A percentile compares a stretch with the other conserved stretches of the same genome.
These are phyloP conservation scores for Saccharomycopsis fermentans DNA, from an alignment of 805 yeast genomes.

Conservation along the genomic window DNA sequence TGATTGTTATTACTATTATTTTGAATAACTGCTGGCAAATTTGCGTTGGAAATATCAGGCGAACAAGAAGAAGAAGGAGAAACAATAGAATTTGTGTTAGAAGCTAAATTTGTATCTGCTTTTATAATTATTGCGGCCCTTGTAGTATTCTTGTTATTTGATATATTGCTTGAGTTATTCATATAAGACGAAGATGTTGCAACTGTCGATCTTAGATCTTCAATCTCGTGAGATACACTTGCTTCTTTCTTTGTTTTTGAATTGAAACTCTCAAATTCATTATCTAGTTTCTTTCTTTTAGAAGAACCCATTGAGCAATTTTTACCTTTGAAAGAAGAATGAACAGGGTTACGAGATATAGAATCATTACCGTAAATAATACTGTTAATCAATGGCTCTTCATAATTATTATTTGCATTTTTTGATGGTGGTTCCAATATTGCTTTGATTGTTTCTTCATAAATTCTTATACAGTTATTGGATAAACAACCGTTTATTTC, in stretches of 20 bases:
- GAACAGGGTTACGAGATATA: neutral
- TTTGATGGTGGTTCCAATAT: slow-evolving; percentile 45
- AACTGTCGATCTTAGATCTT: neutral
- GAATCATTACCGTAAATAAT: neutral
- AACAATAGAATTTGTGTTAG: neutral
- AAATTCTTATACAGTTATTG: slow-evolving; percentile 40
- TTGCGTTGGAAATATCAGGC: neutral
- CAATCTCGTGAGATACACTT: neutral
- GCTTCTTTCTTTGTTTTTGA: neutral
- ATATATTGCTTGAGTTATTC: neutral
- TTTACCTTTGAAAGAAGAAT: neutral
- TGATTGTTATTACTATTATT: neutral
- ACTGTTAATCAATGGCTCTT: neutral
- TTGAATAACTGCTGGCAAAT: neutral
- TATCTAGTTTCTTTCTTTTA: neutral
- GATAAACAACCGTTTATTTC: slow-evolving; percentile 56
- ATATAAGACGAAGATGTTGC: neutral
- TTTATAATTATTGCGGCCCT: neutral
- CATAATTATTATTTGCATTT: neutral
- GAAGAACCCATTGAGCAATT: neutral
- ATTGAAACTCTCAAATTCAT: neutral
- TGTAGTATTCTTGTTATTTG: neutral
- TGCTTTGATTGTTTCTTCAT: slow-evolving; percentile 51
- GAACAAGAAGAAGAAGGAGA: neutral
- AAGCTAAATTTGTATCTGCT: neutral